These are phyloP conservation scores for Beverwykella pulmonaria DNA, from an alignment of 495 filamentous ascomycete species.

Conservation along the genomic window DNA sequence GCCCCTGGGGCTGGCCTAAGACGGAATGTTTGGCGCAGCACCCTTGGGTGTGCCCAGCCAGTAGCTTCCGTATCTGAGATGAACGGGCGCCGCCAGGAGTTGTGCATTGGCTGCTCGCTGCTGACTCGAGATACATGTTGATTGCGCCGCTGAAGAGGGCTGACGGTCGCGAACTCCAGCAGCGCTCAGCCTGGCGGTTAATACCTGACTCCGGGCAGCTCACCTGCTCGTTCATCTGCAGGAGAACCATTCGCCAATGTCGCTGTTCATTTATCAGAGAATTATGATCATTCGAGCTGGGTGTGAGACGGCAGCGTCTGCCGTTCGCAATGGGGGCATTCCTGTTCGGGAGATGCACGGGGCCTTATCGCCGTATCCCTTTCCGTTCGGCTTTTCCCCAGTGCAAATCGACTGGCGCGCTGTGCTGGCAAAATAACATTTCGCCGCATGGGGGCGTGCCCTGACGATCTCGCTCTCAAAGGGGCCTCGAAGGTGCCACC, in stretches of 20 bases:
- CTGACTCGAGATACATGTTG: conserved; percentile 18
- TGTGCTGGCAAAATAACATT: background rate
- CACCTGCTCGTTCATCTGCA: background rate
- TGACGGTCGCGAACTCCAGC: background rate
- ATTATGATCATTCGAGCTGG: background rate
- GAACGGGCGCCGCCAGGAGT: conserved; percentile 6
- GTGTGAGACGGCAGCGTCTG: background rate
- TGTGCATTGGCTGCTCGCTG: background rate
- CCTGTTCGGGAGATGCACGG: background rate
- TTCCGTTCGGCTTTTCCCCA: background rate
- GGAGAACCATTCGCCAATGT: background rate
- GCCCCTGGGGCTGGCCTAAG: conserved; percentile 17
- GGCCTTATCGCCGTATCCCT: background rate
- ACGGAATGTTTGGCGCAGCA: background rate
- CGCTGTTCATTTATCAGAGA: background rate
- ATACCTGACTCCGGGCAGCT: background rate
- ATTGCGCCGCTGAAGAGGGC: conserved; percentile 7
- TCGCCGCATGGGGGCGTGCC: background rate
- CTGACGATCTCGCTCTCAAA: background rate
- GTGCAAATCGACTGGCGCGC: background rate
- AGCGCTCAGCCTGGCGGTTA: conserved; percentile 26
- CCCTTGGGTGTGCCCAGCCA: background rate
- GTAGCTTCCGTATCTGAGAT: conserved; percentile 23
- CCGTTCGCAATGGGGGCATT: background rate
- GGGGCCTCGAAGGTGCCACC: background rate